These are phyloP conservation scores for Sequoia sempervirens DNA, from an alignment of 75 land plant genomes.

Conservation along the genomic window DNA sequence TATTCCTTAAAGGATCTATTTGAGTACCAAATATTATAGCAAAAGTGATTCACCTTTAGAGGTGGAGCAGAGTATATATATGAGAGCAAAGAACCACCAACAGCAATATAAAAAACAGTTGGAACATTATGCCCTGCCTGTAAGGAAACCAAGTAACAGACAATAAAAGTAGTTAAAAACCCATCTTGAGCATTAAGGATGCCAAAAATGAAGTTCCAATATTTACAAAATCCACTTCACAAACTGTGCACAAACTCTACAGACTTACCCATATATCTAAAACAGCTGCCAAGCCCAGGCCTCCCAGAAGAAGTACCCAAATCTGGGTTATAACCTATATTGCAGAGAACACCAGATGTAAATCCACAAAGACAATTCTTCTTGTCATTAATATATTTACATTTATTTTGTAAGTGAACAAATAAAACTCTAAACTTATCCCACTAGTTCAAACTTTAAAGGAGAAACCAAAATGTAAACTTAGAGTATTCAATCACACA, in stretches of 20 bases:
- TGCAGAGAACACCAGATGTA: constrained; percentile 10
- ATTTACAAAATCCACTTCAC: not conserved
- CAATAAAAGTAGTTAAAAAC: not conserved
- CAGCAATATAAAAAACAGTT: constrained; percentile 68
- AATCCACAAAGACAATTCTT: not conserved
- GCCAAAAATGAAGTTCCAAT: not conserved
- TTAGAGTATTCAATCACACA: not conserved
- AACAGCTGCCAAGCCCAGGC: constrained; percentile 69
- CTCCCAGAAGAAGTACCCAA: constrained; percentile 90
- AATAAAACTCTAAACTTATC: constrained; percentile 4
- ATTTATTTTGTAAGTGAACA: not conserved
- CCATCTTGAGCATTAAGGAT: not conserved
- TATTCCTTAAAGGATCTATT: not conserved
- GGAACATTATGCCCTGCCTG: constrained; percentile 94
- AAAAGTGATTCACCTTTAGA: constrained; percentile 58
- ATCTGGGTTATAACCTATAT: constrained; percentile 90
- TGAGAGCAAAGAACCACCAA: constrained; percentile 90
- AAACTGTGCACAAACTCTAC: not conserved
- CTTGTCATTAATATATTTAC: not conserved
- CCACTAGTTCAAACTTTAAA: not conserved
- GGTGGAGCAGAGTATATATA: constrained; percentile 99
- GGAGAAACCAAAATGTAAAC: not conserved
- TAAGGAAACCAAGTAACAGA: constrained; percentile 11
- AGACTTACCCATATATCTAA: constrained; percentile 81
- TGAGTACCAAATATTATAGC: not conserved